A percentile compares a stretch with the other conserved stretches of the same genome.
Evolutionary conservation across 768 basidiomycete species (phyloP).

Genomic region (Candolleomyces eurysporus): DNA sequence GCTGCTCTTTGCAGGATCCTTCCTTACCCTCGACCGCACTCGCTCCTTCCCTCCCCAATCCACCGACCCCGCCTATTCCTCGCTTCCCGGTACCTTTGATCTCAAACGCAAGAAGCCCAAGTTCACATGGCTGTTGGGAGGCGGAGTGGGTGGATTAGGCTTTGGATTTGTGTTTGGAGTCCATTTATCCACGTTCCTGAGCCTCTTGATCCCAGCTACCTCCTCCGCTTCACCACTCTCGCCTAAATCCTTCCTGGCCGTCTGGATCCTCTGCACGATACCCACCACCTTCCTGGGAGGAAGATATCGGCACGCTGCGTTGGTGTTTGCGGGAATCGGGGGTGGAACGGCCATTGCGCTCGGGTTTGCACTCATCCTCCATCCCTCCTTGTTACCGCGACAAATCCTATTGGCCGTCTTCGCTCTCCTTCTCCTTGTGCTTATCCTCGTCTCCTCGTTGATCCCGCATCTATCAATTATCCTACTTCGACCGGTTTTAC

Average conservation of each 20-base stretch:
- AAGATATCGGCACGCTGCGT: conserved; percentile 52
- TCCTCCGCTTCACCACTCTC: conserved; percentile 44
- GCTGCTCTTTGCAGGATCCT: conserved; percentile 66
- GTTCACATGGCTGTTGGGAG: conserved; percentile 46
- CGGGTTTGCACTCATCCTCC: conserved; percentile 52
- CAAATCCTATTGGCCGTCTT: conserved; percentile 38
- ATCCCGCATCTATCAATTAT: conserved; percentile 41
- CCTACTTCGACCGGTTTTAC: conserved; percentile 46
- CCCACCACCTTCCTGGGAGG: conserved; percentile 49
- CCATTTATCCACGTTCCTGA: conserved; percentile 58
- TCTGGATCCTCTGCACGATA: conserved; percentile 57
- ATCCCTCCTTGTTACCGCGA: conserved; percentile 50
- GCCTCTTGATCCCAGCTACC: conserved; percentile 53
- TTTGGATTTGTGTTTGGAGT: conserved; percentile 62
- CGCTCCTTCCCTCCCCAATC: conserved; percentile 41
- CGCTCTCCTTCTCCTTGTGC: conserved; percentile 29
- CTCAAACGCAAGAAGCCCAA: conserved; percentile 30
- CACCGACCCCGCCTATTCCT: conserved; percentile 19
- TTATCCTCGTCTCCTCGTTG: conserved; percentile 38
- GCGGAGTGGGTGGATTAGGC: conserved; percentile 62
- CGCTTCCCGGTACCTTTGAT: conserved; percentile 28
- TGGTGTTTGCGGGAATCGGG: conserved; percentile 45
- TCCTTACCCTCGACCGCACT: conserved; percentile 68
- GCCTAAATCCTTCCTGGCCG: conserved; percentile 51
- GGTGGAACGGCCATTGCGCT: conserved; percentile 56